phyloP scores from a whole-genome alignment of 495 filamentous ascomycete species.

The Aspergillus nidulans region DNA sequence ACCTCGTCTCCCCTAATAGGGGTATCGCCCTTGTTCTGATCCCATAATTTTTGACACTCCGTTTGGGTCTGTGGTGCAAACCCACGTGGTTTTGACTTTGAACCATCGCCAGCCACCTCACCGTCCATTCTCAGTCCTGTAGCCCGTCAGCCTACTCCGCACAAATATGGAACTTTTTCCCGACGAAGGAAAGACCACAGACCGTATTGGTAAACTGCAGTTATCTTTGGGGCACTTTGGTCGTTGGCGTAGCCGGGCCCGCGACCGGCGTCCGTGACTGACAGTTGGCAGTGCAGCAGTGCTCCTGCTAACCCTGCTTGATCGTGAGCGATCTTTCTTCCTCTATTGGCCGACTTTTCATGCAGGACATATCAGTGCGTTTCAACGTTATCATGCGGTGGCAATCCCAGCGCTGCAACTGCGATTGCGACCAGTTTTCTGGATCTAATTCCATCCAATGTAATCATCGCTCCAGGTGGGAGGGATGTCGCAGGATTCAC shows the following conservation, averaged over 20 bases:
- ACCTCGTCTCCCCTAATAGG: not conserved
- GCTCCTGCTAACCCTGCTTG: not conserved
- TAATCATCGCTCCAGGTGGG: not conserved
- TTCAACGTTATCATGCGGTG: constrained; percentile 11
- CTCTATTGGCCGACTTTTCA: constrained; percentile 4
- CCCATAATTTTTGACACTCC: not conserved
- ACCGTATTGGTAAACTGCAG: not conserved
- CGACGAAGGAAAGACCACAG: not conserved
- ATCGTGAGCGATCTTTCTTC: not conserved
- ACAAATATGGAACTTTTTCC: not conserved
- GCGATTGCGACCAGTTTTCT: not conserved
- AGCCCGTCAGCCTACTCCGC: not conserved
- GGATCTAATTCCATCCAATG: constrained; percentile 4
- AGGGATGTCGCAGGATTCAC: not conserved
- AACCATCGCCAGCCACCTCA: not conserved
- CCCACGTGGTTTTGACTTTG: not conserved
- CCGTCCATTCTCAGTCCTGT: not conserved
- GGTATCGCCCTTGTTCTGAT: not conserved
- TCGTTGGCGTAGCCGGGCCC: not conserved
- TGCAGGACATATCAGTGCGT: constrained; percentile 13
- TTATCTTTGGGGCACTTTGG: not conserved
- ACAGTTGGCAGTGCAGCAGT: constrained; percentile 6
- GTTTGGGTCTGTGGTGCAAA: not conserved
- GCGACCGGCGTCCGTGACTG: no score
- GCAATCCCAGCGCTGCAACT: not conserved